Evolutionary conservation across 441 rosid genomes (phyloP).

Genomic region (Pelargonium hybrid): DNA sequence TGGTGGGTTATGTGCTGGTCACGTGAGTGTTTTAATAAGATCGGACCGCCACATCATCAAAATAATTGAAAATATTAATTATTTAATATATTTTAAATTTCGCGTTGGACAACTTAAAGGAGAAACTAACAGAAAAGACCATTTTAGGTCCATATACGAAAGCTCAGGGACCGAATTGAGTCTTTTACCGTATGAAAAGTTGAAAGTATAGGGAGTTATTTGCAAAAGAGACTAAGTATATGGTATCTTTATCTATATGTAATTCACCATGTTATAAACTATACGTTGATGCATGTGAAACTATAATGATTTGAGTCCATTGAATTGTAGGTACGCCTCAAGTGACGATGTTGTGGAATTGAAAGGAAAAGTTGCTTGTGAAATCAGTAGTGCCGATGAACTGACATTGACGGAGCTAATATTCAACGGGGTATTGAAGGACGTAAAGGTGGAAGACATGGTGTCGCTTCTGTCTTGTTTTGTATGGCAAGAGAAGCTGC

Average conservation of each 20-base stretch:
- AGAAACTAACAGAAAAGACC: no score
- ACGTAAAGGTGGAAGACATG: constrained; percentile 80
- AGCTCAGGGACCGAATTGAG: no score
- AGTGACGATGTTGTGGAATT: constrained; percentile 71
- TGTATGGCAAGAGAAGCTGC: constrained; percentile 93
- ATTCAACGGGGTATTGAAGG: constrained; percentile 84
- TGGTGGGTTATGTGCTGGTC: no score
- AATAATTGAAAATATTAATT: no score
- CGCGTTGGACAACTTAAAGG: no score
- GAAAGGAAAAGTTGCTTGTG: constrained; percentile 96
- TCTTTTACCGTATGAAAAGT: no score
- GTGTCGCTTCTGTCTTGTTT: constrained; percentile 93
- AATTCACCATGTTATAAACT: no score
- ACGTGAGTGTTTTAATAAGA: no score
- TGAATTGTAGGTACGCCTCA: constrained; percentile 51
- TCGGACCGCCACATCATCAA: no score
- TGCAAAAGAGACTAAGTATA: background rate
- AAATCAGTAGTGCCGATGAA: constrained; percentile 94
- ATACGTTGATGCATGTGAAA: background rate
- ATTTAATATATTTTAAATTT: no score
- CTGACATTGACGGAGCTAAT: constrained; percentile 82
- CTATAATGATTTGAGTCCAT: constrained; percentile 4
- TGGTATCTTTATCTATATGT: no score
- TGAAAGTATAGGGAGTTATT: background rate
- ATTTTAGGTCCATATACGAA: no score